Conservation (phyloP, 129 eudicot genomes). For the Saposhnikovia divaricata region DNA sequence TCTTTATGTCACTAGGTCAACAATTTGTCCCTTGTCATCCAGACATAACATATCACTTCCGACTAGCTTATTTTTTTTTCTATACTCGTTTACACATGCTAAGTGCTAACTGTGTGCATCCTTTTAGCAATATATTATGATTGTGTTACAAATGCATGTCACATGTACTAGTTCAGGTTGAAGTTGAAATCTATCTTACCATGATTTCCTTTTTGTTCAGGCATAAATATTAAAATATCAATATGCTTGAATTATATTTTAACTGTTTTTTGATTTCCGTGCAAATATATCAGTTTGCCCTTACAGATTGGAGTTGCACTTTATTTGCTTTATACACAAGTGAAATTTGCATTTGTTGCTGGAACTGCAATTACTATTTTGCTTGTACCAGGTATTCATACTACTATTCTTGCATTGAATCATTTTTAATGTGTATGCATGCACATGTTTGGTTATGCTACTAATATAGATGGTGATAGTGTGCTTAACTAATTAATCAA, state of each 20-base stretch:
- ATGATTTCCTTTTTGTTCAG: not conserved
- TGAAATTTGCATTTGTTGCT: conserved; percentile 85
- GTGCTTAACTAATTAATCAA: not conserved
- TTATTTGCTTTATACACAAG: conserved; percentile 82
- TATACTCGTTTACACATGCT: not conserved
- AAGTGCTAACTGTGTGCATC: not conserved
- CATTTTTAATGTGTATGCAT: not conserved
- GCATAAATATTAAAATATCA: not conserved
- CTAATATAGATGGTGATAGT: not conserved
- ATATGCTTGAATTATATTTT: conserved; percentile 1
- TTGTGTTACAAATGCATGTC: not conserved
- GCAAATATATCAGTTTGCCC: conserved; percentile 69
- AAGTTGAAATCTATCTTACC: not conserved
- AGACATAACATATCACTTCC: not conserved
- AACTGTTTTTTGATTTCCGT: conserved; percentile 6
- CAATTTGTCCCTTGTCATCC: not conserved
- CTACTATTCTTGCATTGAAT: not conserved
- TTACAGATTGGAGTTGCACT: conserved; percentile 87
- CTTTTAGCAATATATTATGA: not conserved
- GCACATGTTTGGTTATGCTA: not conserved
- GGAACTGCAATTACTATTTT: conserved; percentile 75
- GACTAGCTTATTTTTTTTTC: not conserved
- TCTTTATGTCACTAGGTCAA: not conserved
- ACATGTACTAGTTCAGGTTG: not conserved
- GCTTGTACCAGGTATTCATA: conserved; percentile 75